Evolutionary conservation across 2,329 filamentous ascomycete species (phyloP).

Genomic region (Pseudocercospora vitis): DNA sequence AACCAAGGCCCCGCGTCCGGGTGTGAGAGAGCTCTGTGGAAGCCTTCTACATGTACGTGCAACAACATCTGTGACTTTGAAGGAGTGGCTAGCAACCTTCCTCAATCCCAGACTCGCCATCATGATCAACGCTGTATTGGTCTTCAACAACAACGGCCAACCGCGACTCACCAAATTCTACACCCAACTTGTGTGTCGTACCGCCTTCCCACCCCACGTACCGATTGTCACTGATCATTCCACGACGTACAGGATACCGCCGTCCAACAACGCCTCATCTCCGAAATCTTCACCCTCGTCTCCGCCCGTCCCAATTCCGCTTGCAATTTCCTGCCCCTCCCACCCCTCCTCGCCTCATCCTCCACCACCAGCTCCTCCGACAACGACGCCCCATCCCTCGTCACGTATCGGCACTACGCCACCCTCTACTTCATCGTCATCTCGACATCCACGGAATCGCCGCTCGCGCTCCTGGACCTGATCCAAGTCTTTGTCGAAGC

Average conservation of each 20-base stretch:
- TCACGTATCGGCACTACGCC: slow-evolving; percentile 97
- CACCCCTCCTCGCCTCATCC: slow-evolving; percentile 31
- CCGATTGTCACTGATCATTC: slow-evolving; percentile 5
- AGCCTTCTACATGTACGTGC: too few species aligned
- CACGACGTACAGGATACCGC: slow-evolving; percentile 74
- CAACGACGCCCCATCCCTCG: slow-evolving; percentile 88
- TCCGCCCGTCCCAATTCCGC: slow-evolving; percentile 86
- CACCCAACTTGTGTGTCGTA: slow-evolving; percentile 74
- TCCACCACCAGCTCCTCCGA: slow-evolving; percentile 49
- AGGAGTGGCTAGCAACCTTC: too few species aligned
- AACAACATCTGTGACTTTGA: too few species aligned
- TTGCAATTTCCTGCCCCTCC: slow-evolving; percentile 88
- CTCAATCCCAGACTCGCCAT: background rate
- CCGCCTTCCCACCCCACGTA: background rate
- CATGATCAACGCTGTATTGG: slow-evolving; percentile 98
- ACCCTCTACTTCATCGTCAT: slow-evolving; percentile 99
- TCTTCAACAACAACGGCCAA: slow-evolving; percentile 98
- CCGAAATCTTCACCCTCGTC: slow-evolving; percentile 95
- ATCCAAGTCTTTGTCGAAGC: slow-evolving; percentile 99
- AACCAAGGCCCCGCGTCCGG: background rate
- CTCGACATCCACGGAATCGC: slow-evolving; percentile 91
- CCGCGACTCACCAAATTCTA: slow-evolving; percentile 98
- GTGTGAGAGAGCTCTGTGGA: too few species aligned
- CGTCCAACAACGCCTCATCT: slow-evolving; percentile 94
- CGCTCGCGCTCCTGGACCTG: slow-evolving; percentile 89